Conservation (phyloP, 306 rosid genomes). For the Sophora flavescens region DNA sequence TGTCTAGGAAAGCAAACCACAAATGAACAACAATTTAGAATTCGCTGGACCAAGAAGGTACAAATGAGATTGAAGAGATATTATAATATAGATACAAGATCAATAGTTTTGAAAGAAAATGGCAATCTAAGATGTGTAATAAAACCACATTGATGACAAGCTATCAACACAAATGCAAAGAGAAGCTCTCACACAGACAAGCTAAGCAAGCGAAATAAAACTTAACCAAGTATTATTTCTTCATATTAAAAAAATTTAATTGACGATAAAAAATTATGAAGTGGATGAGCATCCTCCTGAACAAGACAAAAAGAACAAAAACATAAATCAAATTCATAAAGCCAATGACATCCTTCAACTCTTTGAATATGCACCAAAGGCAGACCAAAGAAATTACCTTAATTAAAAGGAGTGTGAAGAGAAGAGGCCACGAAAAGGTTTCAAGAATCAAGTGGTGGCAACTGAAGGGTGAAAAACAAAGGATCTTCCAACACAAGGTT, state of each 20-base stretch:
- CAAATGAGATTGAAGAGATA: neutral
- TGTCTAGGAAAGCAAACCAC: conserved; percentile 49
- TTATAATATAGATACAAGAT: conserved; percentile 2
- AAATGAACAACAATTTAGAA: conserved; percentile 32
- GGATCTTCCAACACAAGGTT: no score
- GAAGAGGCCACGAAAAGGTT: no score
- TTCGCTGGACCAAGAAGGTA: conserved; percentile 31
- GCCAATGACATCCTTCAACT: conserved; percentile 9
- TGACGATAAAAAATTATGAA: neutral
- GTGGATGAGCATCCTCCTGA: neutral
- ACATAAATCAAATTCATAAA: conserved; percentile 16
- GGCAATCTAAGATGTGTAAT: neutral
- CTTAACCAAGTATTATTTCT: neutral
- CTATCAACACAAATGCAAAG: conserved; percentile 5
- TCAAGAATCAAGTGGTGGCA: no score
- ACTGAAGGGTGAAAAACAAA: no score
- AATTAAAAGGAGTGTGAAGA: no score
- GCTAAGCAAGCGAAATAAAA: conserved; percentile 25
- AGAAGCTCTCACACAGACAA: conserved; percentile 7
- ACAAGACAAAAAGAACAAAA: conserved; percentile 11
- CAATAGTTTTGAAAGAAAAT: neutral
- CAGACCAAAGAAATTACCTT: neutral
- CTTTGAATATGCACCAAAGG: conserved; percentile 17
- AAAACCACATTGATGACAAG: conserved; percentile 12
- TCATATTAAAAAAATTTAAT: neutral